Base-by-base conservation (phyloP, 176 grass and related monocot species). In the Triticum timopheevii region DNA sequence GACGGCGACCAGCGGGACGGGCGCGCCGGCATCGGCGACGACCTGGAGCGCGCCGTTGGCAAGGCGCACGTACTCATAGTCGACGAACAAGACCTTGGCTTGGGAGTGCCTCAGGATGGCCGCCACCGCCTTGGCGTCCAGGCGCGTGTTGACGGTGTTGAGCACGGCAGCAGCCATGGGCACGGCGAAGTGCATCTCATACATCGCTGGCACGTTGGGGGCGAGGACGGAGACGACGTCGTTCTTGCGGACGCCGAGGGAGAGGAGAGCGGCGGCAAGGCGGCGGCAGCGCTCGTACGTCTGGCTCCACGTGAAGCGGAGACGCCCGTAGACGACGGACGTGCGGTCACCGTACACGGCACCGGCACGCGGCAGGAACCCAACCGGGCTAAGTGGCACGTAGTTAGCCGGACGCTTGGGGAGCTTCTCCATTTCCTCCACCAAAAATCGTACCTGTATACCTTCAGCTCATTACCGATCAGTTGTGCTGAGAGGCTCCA, bases 141-240 rank as follows among this genome's bases (percentile, higher is more conserved):
- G 86, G 17, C 89, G 89, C 35, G 86, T 91, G 89, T 94, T 94
- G 85, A 94, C 73, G 59, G 92, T 66, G 92, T 94, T 94, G n/a
- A 94, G 89, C 69, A 94, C 89, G 12, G 89, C 89, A 17, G 86
- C 92, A 39, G 89, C 92, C 95, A 98, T 98, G 16, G 95, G 38
- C 38, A 39, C 38, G 7, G 38, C 38, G 38, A 39, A 39, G 8
- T 39, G 38, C 38, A 39, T 39, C 88, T 98, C 95, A 81, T 98
- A 98, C 95, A 95, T 92, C 12, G 95, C 95, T 65, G 95, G 95
- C 34, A 95, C 80, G 77, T 98, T 98, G 91, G 91, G 25, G 86
- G 92, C 59, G 89, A 52, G 49, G 13, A 52, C 16, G 49, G 49
- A 52, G 15, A 52, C 49, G 12, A 47, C 44, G 44, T 47, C 93